Percentiles rank a stretch among this genome's conserved stretches.
Evolutionary conservation across 169 alveolate species (phyloP).

Genomic region (Plasmodium knowlesi): DNA sequence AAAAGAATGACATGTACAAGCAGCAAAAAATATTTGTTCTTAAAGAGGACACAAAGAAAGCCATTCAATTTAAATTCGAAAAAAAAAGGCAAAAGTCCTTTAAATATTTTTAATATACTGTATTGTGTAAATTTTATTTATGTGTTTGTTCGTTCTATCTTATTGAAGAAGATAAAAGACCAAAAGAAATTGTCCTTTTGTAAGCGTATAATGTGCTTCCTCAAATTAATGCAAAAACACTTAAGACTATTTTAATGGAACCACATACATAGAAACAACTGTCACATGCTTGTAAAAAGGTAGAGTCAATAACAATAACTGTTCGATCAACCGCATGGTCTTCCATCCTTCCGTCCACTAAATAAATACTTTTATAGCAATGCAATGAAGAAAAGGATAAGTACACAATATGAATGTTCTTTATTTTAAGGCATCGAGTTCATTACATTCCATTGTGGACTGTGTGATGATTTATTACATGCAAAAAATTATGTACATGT

Average conservation of each 20-base stretch:
- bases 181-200: not conserved
- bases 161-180: not conserved
- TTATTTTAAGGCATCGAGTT: not conserved
- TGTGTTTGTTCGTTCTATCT: not conserved
- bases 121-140: not conserved
- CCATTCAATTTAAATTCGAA: not conserved
- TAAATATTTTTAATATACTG: not conserved
- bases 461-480: not conserved
- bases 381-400: not conserved
- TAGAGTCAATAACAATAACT: not conserved
- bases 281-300: not conserved
- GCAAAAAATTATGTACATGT: not conserved
- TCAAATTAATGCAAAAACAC: not conserved
- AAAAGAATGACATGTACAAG: not conserved
- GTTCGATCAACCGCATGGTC: not conserved
- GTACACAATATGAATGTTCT: not conserved
- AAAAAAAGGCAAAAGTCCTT: not conserved
- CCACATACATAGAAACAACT: constrained; percentile 34
- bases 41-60: not conserved
- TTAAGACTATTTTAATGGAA: constrained; percentile 12
- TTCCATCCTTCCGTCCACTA: not conserved
- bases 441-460: not conserved
- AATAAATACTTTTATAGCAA: not conserved
- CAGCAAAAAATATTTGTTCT: not conserved
- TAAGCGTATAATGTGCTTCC: not conserved